These are phyloP conservation scores for Hypoxylon sp. DNA, from an alignment of 2,329 filamentous ascomycete genomes.

Conservation along the genomic window DNA sequence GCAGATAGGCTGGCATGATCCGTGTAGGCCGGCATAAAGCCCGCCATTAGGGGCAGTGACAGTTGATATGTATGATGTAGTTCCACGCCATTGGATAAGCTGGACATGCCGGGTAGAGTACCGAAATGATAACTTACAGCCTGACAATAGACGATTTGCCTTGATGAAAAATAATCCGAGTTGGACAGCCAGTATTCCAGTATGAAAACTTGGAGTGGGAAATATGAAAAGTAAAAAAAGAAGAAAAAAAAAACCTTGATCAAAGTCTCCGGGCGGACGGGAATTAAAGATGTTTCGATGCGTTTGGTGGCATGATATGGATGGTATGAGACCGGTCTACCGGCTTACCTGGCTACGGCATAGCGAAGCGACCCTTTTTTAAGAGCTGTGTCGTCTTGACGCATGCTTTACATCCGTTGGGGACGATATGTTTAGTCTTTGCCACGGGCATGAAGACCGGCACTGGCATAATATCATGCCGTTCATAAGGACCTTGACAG, in stretches of 20 bases:
- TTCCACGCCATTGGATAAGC: neutral
- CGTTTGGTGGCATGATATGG: neutral
- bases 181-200: neutral
- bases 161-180: slow-evolving; percentile 3
- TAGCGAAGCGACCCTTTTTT: slow-evolving; percentile 9
- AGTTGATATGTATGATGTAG: neutral
- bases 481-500: neutral
- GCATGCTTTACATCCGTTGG: slow-evolving; percentile 29
- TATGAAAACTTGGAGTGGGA: neutral
- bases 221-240: neutral
- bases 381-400: slow-evolving; percentile 28
- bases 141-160: slow-evolving; percentile 1
- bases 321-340: slow-evolving; percentile 3
- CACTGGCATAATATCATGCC: neutral
- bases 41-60: slow-evolving; percentile 4
- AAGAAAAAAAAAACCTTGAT: neutral
- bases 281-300: slow-evolving; percentile 3
- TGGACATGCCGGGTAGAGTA: neutral
- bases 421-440: slow-evolving; percentile 22
- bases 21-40: slow-evolving; percentile 8
- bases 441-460: slow-evolving; percentile 20
- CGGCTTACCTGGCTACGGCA: neutral
- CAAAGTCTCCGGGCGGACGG: slow-evolving; percentile 3
- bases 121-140: slow-evolving; percentile 20
- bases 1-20: slow-evolving; percentile 3